Base-by-base conservation (phyloP, 2,329 filamentous ascomycete species). In the Talaromyces atroroseus region DNA sequence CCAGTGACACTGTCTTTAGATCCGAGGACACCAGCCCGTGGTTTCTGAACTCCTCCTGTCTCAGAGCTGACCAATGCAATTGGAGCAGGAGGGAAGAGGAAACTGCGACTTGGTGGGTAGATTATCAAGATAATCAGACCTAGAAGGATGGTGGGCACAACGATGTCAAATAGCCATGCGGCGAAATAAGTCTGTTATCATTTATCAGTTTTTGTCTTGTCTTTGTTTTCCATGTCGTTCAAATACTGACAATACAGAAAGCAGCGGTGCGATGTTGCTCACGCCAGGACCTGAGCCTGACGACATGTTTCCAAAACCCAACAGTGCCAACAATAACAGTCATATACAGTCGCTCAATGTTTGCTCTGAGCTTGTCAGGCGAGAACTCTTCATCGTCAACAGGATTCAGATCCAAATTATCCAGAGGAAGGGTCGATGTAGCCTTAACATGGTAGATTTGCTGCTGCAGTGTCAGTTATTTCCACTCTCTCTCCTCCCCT, bases 381-480 rank as follows among this genome's bases (percentile, higher is more conserved):
- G 87, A 89, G 68, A 94, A 94, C 57, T 92, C 87, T 62, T 94
- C 89, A 54, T 92, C 86, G 40, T 91, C 86, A 4, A 89, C 86
- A 56, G 90, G 86, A 63, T 91, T 90, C 58, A 95, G 79, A 68
- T 95, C 90, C 38, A 95, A 75, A 14, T 84, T 83, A 5, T 87
- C 88, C 1, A 87, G 80, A 1, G 82, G 78, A 7, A 82, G 71
- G 49, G 79, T 70, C 0, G 80, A 74, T 8, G 86, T 82, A 26
- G 87, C 83, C 68, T 88, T 90, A 63, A 94, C 87, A 72, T 84
- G 80, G 67, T 84, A 85, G 69, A 85, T 81, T 82, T 85, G 82
- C 82, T 80, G 51, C 24, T 40, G 36, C n/a, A 45, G 38, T 4
- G 52, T 72, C 60, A 76, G 67, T 24, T 16, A 2, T 32, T 20